Conservation (phyloP, 2,329 filamentous ascomycete species). For the Fusarium luffae region DNA sequence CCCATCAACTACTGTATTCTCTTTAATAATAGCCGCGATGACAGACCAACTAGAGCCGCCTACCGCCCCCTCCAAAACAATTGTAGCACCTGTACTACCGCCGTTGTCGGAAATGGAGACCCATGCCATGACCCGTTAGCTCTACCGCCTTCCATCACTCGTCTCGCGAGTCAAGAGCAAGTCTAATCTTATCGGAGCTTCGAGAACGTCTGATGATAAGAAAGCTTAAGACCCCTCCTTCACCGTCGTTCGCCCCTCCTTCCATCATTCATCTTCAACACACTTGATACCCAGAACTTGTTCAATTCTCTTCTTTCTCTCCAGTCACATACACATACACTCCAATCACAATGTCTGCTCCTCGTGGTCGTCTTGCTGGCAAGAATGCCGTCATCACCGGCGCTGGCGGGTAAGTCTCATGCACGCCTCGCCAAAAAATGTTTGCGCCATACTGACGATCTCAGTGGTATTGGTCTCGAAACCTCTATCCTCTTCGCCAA, state of each 20-base stretch:
- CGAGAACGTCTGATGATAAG: conserved; percentile 22
- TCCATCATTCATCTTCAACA: conserved; percentile 11
- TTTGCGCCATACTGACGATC: conserved; percentile 4
- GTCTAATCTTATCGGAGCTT: conserved; percentile 33
- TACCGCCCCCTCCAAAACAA: conserved; percentile 12
- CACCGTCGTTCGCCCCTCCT: conserved; percentile 1
- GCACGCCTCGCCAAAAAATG: not conserved
- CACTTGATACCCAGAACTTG: conserved; percentile 13
- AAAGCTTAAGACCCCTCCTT: conserved; percentile 24
- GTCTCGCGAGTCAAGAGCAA: not conserved
- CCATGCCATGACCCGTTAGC: conserved; percentile 1
- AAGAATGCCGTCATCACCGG: conserved; percentile 82
- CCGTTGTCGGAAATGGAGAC: conserved; percentile 33
- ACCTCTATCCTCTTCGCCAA: conserved; percentile 89
- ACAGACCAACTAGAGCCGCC: conserved; percentile 20
- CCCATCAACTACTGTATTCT: conserved; percentile 20
- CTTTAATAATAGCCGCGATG: conserved; percentile 36
- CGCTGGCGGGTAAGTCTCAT: conserved; percentile 82
- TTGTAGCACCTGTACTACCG: not conserved
- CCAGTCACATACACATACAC: conserved; percentile 36
- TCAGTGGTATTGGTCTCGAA: conserved; percentile 90
- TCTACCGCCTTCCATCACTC: not conserved
- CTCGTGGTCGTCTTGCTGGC: conserved; percentile 64
- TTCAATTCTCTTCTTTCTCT: not conserved
- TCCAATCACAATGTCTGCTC: conserved; percentile 38